phyloP scores from a whole-genome alignment of 441 rosid genomes.

The Bruguiera hainesii region DNA sequence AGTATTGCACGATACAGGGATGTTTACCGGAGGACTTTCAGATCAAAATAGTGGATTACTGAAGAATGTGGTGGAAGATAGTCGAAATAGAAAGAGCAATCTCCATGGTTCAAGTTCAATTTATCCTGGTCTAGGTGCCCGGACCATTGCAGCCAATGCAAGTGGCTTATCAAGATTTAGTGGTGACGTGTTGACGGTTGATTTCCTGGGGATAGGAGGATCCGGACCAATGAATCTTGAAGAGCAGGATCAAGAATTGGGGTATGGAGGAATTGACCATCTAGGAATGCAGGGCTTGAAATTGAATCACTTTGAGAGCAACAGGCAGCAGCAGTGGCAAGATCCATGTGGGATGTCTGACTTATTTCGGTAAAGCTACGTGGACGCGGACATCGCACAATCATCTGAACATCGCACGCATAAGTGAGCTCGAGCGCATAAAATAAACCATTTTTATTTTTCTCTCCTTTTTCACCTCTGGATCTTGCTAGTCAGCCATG shows the following conservation, averaged over 20 bases:
- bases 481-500: too few species aligned
- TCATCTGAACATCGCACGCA: too few species aligned
- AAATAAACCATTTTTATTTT: too few species aligned
- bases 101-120: conserved; percentile 16
- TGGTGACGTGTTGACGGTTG: conserved; percentile 46
- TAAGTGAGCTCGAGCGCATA: too few species aligned
- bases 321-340: conserved; percentile 22
- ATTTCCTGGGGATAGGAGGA: conserved; percentile 59
- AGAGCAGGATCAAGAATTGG: conserved; percentile 27
- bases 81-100: neutral
- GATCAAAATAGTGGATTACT: conserved; percentile 31
- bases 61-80: conserved; percentile 25
- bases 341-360: conserved; percentile 44
- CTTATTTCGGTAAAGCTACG: too few species aligned
- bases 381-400: neutral
- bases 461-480: too few species aligned
- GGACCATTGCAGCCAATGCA: conserved; percentile 3
- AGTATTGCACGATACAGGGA: conserved; percentile 19
- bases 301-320: conserved; percentile 39
- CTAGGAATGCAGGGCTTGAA: conserved; percentile 28
- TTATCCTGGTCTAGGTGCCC: conserved; percentile 7
- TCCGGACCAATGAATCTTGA: conserved; percentile 29
- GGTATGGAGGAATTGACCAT: conserved; percentile 24
- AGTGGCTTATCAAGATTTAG: conserved; percentile 25
- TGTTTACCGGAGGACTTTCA: conserved; percentile 23